Evolutionary conservation across 225 moss, liverwort and hornwort species (phyloP), one percentile per base, ranked within the genome.

Genomic region (Asterella californica): DNA sequence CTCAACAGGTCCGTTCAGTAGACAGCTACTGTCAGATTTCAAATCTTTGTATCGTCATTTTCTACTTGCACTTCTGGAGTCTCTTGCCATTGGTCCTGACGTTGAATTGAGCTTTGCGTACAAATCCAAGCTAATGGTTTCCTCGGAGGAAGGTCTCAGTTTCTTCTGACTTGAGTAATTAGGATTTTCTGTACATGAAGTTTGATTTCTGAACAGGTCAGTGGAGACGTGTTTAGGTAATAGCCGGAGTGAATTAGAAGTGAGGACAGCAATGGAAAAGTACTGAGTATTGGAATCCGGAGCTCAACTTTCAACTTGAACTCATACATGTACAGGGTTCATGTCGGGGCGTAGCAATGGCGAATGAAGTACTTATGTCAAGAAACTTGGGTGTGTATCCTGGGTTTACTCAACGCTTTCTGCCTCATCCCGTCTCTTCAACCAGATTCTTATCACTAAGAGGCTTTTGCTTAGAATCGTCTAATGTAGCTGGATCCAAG

Each of bases 401-500:
- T n/a, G 74, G 74, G 3, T 55, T 80, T 60, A 71, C 73, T n/a
- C 80, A 78, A 10, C 62, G 60, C 9, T 30, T 73, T 30, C 79
- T 72, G 46, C 81, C 83, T 46, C 68, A 80, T 10, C 53, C 78
- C 6, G 72, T 76, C 30, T 49, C 78, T 0, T 78, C 78, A 32
- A 25, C 30, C 45, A 66, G 25, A 36, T 60, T 63, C 47, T 68
- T 79, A 15, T 79, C 68, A 3, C 14, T 65, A 15, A 77, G 84
- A 69, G 64, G 87, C 4, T 80, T 84, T 62, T 87, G 87, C 75
- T 33, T 73, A 32, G 82, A 75, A 4, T 64, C 65, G 15, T 7
- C 36, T 14, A 34, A 64, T 27, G 32, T 60, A 10, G 79, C 36
- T 1, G 80, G 85, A 83, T 94, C 94, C 77, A 97, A 89, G 88